Evolutionary conservation across 176 grass and related monocot genomes (phyloP), one percentile per base, ranked within the genome.

Genomic region (Bonia amplexicaulis): DNA sequence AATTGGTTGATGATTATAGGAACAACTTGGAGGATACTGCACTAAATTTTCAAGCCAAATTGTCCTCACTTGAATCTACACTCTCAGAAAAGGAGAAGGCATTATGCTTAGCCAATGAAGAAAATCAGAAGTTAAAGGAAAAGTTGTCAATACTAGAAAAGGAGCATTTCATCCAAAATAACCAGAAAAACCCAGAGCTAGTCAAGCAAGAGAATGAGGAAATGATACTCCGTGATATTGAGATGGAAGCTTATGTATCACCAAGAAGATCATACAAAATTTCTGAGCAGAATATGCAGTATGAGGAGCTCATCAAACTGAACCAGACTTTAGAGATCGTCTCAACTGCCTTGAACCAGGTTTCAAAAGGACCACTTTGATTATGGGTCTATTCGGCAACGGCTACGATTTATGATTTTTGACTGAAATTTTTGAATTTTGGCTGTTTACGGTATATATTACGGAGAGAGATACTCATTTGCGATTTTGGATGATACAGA

Each of bases 101-200:
- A 11, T 66, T 97, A 46, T 71, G 2, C 75, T 86, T 80, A 82
- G 77, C 64, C 78, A 90, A 92, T 81, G 86, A 90, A 82, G 90
- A 94, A 86, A 94, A 94, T 59, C 82, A 84, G 77, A 94, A 85
- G 72, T 67, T 97, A 67, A 94, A 80, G 79, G 90, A 90, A 76
- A 90, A 87, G 62, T 70, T 91, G 63, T 85, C 78, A 55, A 54
- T 58, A 55, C 53, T 74, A 77, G 76, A 80, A 88, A 81, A 90
- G n/a, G 57, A 65, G 35, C 59, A 84, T 59, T 55, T 45, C 11
- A 60, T 86, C 29, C 11, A 69, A 81, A 64, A 44, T 76, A 60
- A 86, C 6, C 70, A 86, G 23, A 76, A 95, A 60, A 31, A 81
- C 60, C 53, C 25, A 54, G 84, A 81, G 69, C 60, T 87, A 51